Evolutionary conservation across 2,329 filamentous ascomycete genomes (phyloP), one percentile per base, ranked within the genome.

Genomic region (Trichoderma harzianum): DNA sequence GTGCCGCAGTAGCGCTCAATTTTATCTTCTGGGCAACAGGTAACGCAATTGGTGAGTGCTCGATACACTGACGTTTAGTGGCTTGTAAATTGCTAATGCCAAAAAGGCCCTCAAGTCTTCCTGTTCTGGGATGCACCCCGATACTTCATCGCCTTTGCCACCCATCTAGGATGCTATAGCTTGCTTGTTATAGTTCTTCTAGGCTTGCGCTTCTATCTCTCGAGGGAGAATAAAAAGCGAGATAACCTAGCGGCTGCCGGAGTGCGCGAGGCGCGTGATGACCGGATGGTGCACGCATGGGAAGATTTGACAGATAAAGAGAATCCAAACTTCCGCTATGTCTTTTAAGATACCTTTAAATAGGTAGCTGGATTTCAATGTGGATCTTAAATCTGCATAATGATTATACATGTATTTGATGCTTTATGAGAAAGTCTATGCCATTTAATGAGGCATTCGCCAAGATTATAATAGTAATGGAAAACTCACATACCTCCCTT

Each of bases 261-360:
- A 7, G 28, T 69, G 26, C 39, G 21, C 12, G 55, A 69, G 14
- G 66, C 66, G 16, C 36, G 36, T 10, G 66, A 69, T 34, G 55
- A 61, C 5, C 55, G 34, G n/a, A 32, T 69, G 55, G 14, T 69
- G n/a, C 66, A 69, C 30, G 66, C 66, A 7, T 69, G 66, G 66
- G 66, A 69, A 30, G 66, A 69, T 30, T 61, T 69, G 21, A 69
- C 66, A 7, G 66, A 69, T 36, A 61, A 60, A 16, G 51, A 69
- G 21, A 69, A 69, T n/a, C 36, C 57, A 7, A 69, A 69, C 53
- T 69, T 69, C 21, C 66, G 66, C n/a, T 69, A 69, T 51, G 66
- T 61, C 3, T 39, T 60, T 24, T 68, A 51, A 43, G 39, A 43
- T 2, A n/a, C 18, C 16, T n/a, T n/a, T 43, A 43, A n/a, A 5